Evolutionary conservation across 78 protist species (phyloP).

Genomic region (Dictyostelium firmibasis): DNA sequence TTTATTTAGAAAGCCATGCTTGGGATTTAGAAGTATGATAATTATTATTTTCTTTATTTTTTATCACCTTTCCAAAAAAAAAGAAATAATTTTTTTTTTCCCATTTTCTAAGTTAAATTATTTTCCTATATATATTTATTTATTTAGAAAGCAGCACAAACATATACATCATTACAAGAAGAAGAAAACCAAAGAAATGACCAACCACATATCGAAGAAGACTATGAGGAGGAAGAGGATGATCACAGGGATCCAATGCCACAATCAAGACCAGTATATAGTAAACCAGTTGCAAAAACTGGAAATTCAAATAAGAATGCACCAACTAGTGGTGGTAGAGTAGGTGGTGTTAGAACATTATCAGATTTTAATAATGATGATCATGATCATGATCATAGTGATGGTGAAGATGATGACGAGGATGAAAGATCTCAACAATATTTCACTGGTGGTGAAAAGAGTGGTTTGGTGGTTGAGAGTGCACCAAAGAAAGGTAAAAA

Average conservation of each 20-base stretch:
- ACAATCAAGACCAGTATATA: background rate
- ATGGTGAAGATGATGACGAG: slow-evolving; percentile 50
- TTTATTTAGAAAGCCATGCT: slow-evolving; percentile 69
- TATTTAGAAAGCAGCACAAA: slow-evolving; percentile 22
- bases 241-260: background rate
- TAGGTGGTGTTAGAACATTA: slow-evolving; percentile 54
- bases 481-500: slow-evolving; percentile 42
- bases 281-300: background rate
- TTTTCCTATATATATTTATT: no score
- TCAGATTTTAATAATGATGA: slow-evolving; percentile 35
- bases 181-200: slow-evolving; percentile 8
- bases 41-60: background rate
- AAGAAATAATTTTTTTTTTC: background rate
- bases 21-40: slow-evolving; percentile 60
- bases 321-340: background rate
- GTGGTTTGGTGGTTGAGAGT: slow-evolving; percentile 50
- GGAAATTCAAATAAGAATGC: background rate
- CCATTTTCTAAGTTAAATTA: background rate
- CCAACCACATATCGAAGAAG: background rate
- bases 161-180: slow-evolving; percentile 7
- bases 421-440: slow-evolving; percentile 70
- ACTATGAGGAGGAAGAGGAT: background rate
- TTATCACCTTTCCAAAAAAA: background rate
- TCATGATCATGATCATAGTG: slow-evolving; percentile 33
- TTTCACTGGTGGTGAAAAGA: slow-evolving; percentile 82